phyloP scores from a whole-genome alignment of 2,329 filamentous ascomycete species.

The Epichloe glyceriae region DNA sequence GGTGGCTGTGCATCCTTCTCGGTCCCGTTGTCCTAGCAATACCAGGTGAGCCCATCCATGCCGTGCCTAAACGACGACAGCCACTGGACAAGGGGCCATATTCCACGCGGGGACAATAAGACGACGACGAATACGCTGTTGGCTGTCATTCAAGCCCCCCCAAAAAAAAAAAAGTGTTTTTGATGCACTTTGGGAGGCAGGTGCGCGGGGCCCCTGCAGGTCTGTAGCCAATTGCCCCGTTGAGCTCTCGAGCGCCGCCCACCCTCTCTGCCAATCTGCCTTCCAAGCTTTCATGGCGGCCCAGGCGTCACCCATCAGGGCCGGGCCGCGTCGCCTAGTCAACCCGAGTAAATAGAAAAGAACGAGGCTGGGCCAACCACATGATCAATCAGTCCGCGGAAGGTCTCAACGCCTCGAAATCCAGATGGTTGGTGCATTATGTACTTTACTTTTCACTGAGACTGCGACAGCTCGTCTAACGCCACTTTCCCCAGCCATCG shows the following conservation, averaged over 20 bases:
- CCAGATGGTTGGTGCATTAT: constrained; percentile 4
- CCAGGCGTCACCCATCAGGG: no score
- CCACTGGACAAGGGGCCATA: no score
- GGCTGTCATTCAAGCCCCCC: no score
- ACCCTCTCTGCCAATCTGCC: neutral
- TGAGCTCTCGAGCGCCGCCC: neutral
- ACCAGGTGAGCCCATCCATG: no score
- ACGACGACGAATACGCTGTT: no score
- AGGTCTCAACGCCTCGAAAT: constrained; percentile 5
- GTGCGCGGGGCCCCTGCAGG: neutral
- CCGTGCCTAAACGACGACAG: no score
- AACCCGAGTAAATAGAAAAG: constrained; percentile 20
- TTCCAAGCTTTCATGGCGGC: neutral
- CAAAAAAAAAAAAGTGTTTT: no score
- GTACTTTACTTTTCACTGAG: neutral
- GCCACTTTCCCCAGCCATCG: neutral
- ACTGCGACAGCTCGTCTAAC: neutral
- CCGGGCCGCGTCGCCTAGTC: constrained; percentile 11
- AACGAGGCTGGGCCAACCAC: constrained; percentile 20
- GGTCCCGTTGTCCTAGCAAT: no score
- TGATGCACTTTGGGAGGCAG: neutral
- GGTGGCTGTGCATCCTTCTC: no score
- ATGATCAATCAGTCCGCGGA: constrained; percentile 1
- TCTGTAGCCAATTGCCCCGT: neutral
- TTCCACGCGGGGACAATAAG: no score